Base-by-base conservation (phyloP, 306 rosid genomes). In the Alnus rubra region DNA sequence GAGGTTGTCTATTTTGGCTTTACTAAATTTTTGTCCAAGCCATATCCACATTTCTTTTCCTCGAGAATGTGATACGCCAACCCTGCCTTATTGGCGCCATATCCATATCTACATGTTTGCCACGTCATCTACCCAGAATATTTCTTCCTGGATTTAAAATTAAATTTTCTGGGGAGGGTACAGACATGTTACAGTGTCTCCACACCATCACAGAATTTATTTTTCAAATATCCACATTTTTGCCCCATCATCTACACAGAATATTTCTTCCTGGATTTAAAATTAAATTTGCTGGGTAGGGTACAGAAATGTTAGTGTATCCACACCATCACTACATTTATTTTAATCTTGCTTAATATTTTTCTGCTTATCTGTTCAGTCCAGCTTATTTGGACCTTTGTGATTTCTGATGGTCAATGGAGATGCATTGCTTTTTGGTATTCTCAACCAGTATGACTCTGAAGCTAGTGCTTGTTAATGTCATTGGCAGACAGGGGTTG, bases 401-500 rank as follows among this genome's bases (percentile, higher is more conserved):
- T 39, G 71, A 35, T 65, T 65, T 65, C 71, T 65, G 48, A 13
- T 65, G 16, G 49, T 65, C 14, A 65, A 65, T 37, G 48, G 19
- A 68, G 51, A 42, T 4, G 4, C 37, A 42, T 78, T 6, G 50
- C 74, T n/a, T 76, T 67, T 63, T 11, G 49, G 69, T 56, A 44
- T 56, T 58, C 71, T 78, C 59, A 44, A 44, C 75, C 58, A 42
- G 69, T 74, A 48, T 64, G 7, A 77, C 73, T 81, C 68, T 76
- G 86, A 79, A 77, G 31, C 47, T 12, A 60, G 16, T 52, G 81
- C 60, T 15, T 64, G 73, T 77, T 73, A 4, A 67, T 86, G 77
- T 81, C 77, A 60, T 80, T 88, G 82, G 80, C 97, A 96, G 99
- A 96, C 98, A 0, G 97, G 99, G 82, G 86, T 93, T 58, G 60